Conservation (phyloP, 2,329 filamentous ascomycete genomes). For the Xylaria polymorpha region DNA sequence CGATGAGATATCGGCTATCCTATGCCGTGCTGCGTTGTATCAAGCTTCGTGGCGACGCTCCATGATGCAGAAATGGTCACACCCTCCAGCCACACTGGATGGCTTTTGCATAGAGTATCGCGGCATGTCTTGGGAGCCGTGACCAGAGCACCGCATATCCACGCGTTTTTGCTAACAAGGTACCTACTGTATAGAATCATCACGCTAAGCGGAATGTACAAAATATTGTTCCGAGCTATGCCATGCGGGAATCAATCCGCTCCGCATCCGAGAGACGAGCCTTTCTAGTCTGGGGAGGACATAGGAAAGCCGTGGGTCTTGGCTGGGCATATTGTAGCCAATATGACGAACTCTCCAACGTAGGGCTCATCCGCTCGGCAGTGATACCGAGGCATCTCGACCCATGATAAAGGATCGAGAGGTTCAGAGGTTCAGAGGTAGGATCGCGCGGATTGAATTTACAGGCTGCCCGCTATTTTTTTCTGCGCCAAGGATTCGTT, state of each 20-base stretch:
- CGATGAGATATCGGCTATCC: slow-evolving; percentile 29
- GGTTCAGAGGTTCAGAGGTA: slow-evolving; percentile 23
- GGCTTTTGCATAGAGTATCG: slow-evolving; percentile 23
- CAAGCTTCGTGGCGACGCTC: slow-evolving; percentile 13
- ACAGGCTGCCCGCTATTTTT: slow-evolving; percentile 6
- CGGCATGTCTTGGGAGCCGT: slow-evolving; percentile 4
- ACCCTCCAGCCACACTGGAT: slow-evolving; percentile 5
- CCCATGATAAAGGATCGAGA: slow-evolving; percentile 12
- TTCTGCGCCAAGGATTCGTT: slow-evolving; percentile 29
- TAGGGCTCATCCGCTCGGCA: slow-evolving; percentile 25
- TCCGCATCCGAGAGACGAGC: background rate
- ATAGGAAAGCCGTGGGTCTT: slow-evolving; percentile 7
- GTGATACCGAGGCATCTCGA: slow-evolving; percentile 21
- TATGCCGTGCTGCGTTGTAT: slow-evolving; percentile 30
- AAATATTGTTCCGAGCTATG: slow-evolving; percentile 6
- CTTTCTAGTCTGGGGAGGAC: slow-evolving; percentile 4
- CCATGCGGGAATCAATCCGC: background rate
- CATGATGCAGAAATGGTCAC: slow-evolving; percentile 17
- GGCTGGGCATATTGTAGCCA: slow-evolving; percentile 12
- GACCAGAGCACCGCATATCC: background rate
- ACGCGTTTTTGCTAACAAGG: background rate
- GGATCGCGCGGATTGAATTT: slow-evolving; percentile 26
- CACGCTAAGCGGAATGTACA: slow-evolving; percentile 4
- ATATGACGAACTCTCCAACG: slow-evolving; percentile 2
- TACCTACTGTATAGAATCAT: background rate